Evolutionary conservation across 768 basidiomycete genomes (phyloP).

Genomic region (Tylopilus vinaceipallidus): DNA sequence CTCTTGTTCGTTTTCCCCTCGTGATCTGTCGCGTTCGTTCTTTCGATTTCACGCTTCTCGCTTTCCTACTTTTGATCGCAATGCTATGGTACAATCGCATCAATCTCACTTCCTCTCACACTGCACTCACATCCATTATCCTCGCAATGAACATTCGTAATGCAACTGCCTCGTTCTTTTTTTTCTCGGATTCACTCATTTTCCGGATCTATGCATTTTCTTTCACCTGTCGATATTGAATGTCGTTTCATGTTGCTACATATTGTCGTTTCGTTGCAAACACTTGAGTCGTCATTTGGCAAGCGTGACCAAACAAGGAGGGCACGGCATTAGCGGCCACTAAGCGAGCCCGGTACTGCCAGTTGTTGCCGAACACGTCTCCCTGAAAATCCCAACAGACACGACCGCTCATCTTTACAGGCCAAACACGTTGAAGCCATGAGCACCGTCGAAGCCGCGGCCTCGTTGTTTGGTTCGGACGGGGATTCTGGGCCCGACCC

Average conservation of each 20-base stretch:
- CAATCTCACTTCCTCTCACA: slow-evolving; percentile 24
- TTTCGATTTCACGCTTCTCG: slow-evolving; percentile 2
- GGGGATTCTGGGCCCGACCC: slow-evolving; percentile 57
- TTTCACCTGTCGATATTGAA: slow-evolving; percentile 35
- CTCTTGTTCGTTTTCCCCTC: slow-evolving; percentile 8
- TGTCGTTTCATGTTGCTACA: slow-evolving; percentile 13
- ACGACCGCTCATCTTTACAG: slow-evolving; percentile 9
- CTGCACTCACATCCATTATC: slow-evolving; percentile 33
- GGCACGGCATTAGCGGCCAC: not conserved
- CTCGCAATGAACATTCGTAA: slow-evolving; percentile 38
- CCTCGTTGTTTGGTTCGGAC: slow-evolving; percentile 73
- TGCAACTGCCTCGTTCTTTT: slow-evolving; percentile 25
- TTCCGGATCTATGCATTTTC: slow-evolving; percentile 25
- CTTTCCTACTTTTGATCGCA: slow-evolving; percentile 28
- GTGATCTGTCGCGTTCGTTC: slow-evolving; percentile 7
- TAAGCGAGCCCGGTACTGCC: slow-evolving; percentile 5
- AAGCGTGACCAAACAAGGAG: slow-evolving; percentile 30
- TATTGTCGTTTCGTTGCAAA: slow-evolving; percentile 15
- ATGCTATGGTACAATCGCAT: slow-evolving; percentile 38
- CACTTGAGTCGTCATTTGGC: slow-evolving; percentile 5
- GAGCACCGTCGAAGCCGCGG: slow-evolving; percentile 73
- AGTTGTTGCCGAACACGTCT: not conserved
- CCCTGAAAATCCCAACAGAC: slow-evolving; percentile 14
- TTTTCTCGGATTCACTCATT: slow-evolving; percentile 19
- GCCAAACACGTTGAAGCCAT: slow-evolving; percentile 41